Base-by-base conservation (phyloP, 2,329 filamentous ascomycete genomes). In the Pestalotiopsis sp. region DNA sequence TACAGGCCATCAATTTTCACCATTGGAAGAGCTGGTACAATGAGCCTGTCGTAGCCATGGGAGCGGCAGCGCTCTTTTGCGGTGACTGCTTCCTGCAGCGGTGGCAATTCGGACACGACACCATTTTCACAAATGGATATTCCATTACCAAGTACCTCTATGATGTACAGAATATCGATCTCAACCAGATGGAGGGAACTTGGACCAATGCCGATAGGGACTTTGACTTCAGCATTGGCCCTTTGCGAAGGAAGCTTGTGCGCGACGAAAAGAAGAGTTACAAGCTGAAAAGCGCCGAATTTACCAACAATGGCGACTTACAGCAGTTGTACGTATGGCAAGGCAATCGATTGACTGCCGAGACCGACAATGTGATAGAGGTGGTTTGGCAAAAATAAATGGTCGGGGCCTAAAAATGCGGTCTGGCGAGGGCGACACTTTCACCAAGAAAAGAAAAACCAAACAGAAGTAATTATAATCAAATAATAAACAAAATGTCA, bases 1-100 rank as follows among this genome's bases (percentile, higher is more conserved):
- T 83, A 27, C 78, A 81, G n/a, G 85, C 87, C 0, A 78, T 90
- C 13, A 89, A 84, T 64, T 79, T 91, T 6, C 89, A 91, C 75
- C 89, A 91, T 79, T 90, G 88, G 87, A 90, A 89, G 76, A 86
- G 84, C 13, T 90, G 88, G 87, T 88, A 89, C 77, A 73, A 81
- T 9, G 81, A 80, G 31, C 84, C 84, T 63, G 81, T 89, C 57
- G 81, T 83, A 61, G 81, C 83, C 68, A 85, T 89, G 79, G 82
- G 85, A 39, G 77, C 81, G 52, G 79, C 87, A 13, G 78, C 83
- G 6, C 76, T 82, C 11, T 75, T 88, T n/a, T 90, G 89, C 72
- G 88, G 89, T 4, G 84, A 85, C 62, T 90, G 88, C 69, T 83
- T 90, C 70, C 78, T 91, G 63, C 86, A 88, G 73, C 83, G 89